Evolutionary conservation across 495 filamentous ascomycete species (phyloP), one percentile per base, ranked within the genome.

Genomic region (Talaromyces adpressus): DNA sequence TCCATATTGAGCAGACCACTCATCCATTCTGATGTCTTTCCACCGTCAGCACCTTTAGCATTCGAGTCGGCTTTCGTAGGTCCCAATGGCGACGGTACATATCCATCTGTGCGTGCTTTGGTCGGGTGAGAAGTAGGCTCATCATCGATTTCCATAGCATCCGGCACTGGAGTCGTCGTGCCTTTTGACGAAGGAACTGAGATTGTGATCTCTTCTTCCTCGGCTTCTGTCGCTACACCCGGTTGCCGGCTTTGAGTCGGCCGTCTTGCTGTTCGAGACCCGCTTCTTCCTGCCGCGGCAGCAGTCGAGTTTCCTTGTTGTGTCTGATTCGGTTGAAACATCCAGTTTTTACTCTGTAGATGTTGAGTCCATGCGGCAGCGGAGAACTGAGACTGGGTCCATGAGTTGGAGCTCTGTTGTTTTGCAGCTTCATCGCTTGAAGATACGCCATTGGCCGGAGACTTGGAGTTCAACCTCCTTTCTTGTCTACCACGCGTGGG

Each of bases 351-450:
- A 54, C 86, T 77, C 18, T 82, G 83, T 64, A 93, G 84, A 61
- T 84, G 81, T 61, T 85, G 77, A 59, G 71, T 72, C 91, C 91
- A 96, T 30, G 85, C 69, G 34, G 89, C 86, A 3, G 83, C 76
- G 29, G 83, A 81, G 67, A 91, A 94, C 27, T 79, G 60, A 30
- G 60, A 52, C 16, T 29, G 39, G 16, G 16, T 51, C 45, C 59
- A 52, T 51, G 41, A 29, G 11, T 45, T 63, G 41, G 45, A 57
- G 22, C 4, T 30, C 29, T 25, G 54, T 32, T 60, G 54, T 57
- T 32, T 63, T n/a, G 36, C 39, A 7, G 54, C 54, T 49, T 52
- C 63, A 63, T 67, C 58, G 51, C 63, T 45, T 30, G 49, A 20
- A 39, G 64, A 62, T 60, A 65, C 4, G 54, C 47, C 20, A 65